Evolutionary conservation across 495 filamentous ascomycete genomes (phyloP), one percentile per base, ranked within the genome.

Genomic region (Coniosporium apollinis): DNA sequence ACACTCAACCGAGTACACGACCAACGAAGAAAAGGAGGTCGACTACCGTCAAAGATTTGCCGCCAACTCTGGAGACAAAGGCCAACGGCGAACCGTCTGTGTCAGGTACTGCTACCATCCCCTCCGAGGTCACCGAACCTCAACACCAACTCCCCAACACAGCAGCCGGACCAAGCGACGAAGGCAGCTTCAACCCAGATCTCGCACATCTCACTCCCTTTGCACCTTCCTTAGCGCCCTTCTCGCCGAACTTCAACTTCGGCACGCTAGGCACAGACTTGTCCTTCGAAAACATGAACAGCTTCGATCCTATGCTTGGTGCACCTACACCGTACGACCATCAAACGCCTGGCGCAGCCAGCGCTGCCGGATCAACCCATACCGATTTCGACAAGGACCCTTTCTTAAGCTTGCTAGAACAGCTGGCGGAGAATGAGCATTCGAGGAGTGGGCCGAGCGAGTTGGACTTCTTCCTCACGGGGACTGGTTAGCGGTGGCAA

Each of bases 381-480:
- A 52, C 52, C 1, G 55, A 52, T 28, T 28, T 34, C 17, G 80
- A 84, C 38, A 82, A 78, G 37, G 81, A 87, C 48, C 81, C 81
- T 2, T 87, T 87, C 45, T 47, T 87, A 19, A 79, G 72, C 39
- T 49, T 87, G 30, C 59, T 87, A 22, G 80, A 87, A 49, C 80
- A 84, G 57, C 55, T 87, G 37, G 79, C 79, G 0, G 78, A 84
- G 53, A 82, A 81, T 47, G 80, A 83, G 48, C 54, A 69, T 19
- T 41, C 39, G 34, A 55, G 58, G 20, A 63, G 64, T 5, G 68
- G 71, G 17, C 75, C 74, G 19, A 79, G 70, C 46, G 78, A 82
- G 49, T 45, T 79, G 39, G 76, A 79, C 42, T 85, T 79, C 57
- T 81, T 82, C n/a, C n/a, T n/a, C n/a, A n/a, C n/a, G n/a, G n/a